Evolutionary conservation across 2,329 filamentous ascomycete species (phyloP).

Genomic region (Alternaria postmessia): DNA sequence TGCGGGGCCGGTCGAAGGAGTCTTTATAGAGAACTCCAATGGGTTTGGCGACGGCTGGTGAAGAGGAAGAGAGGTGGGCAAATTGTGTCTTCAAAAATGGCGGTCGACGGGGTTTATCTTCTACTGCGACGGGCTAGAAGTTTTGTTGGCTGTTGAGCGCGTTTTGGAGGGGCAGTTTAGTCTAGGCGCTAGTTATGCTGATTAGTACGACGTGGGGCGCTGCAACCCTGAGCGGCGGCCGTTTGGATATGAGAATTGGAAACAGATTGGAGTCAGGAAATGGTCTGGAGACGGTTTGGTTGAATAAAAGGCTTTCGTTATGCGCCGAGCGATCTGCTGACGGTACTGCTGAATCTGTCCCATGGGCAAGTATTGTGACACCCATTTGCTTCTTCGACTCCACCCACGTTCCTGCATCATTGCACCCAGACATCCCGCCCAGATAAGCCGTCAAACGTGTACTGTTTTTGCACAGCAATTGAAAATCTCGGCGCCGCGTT

Average conservation of each 20-base stretch:
- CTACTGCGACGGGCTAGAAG: constrained; percentile 25
- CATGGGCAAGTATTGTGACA: constrained; percentile 17
- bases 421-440: constrained; percentile 31
- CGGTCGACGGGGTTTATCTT: constrained; percentile 33
- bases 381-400: constrained; percentile 31
- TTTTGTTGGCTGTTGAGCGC: constrained; percentile 36
- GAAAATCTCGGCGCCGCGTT: constrained; percentile 34
- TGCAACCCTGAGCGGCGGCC: constrained; percentile 26
- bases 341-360: constrained; percentile 14
- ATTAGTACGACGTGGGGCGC: constrained; percentile 37
- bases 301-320: constrained; percentile 11
- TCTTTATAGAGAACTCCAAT: constrained; percentile 19
- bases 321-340: constrained; percentile 23
- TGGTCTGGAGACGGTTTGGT: constrained; percentile 10
- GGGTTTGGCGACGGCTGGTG: constrained; percentile 13
- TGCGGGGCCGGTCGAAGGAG: constrained; percentile 28
- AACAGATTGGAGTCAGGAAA: constrained; percentile 21
- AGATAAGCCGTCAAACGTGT: constrained; percentile 36
- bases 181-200: constrained; percentile 26
- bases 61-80: constrained; percentile 7
- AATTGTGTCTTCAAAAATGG: constrained; percentile 19
- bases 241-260: constrained; percentile 26
- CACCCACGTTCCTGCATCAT: constrained; percentile 36
- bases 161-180: constrained; percentile 32
- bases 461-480: constrained; percentile 31